Conservation (phyloP, 345 rosid species). For the Schrenkiella parvula region DNA sequence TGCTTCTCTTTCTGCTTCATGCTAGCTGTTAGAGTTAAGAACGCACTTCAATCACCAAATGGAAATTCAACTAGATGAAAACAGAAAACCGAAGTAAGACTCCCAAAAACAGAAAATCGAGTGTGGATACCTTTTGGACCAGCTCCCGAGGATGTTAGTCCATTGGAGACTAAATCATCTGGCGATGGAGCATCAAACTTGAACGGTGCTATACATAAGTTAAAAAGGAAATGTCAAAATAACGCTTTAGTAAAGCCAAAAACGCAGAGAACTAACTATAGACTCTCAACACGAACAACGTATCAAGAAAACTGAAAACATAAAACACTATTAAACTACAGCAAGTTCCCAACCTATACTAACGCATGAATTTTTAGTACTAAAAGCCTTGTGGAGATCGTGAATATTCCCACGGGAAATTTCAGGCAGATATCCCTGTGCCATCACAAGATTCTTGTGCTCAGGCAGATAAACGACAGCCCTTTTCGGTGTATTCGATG, state of each 20-base stretch:
- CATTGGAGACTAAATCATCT: conserved; percentile 71
- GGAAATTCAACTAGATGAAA: not conserved
- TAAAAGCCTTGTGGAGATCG: conserved; percentile 58
- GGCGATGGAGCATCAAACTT: conserved; percentile 91
- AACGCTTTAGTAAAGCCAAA: conserved; percentile 1
- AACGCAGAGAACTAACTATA: conserved; percentile 10
- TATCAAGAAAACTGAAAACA: conserved; percentile 1
- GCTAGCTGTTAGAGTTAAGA: conserved; percentile 11
- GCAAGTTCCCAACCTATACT: conserved; percentile 62
- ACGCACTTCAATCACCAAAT: conserved; percentile 8
- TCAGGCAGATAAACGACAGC: conserved; percentile 43
- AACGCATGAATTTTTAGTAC: conserved; percentile 35
- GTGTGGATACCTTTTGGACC: conserved; percentile 57
- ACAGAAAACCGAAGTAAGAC: not conserved
- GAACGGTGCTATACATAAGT: conserved; percentile 60
- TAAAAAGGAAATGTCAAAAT: conserved; percentile 14
- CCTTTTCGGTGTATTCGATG: conserved; percentile 44
- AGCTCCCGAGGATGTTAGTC: conserved; percentile 49
- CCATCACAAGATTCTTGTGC: conserved; percentile 41
- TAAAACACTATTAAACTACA: conserved; percentile 26
- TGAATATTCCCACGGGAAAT: conserved; percentile 48
- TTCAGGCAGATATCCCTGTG: conserved; percentile 40
- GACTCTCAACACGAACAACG: conserved; percentile 17
- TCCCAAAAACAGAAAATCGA: conserved; percentile 8
- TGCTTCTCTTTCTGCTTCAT: conserved; percentile 38